Conservation (phyloP, 768 basidiomycete genomes). For the Kwoniella europaea region DNA sequence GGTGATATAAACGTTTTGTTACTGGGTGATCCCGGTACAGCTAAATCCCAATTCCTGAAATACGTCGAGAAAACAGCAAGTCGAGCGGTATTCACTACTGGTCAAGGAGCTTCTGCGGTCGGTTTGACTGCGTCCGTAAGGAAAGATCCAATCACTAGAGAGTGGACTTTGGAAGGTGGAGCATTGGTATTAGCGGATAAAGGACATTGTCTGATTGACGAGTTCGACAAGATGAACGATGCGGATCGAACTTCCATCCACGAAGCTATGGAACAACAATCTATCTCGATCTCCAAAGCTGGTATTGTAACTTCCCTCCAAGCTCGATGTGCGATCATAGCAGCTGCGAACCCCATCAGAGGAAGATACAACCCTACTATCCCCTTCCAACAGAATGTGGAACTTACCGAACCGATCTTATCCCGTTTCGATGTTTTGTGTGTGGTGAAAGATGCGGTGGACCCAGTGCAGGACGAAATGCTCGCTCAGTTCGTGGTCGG, state of each 20-base stretch:
- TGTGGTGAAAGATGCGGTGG: constrained; percentile 96
- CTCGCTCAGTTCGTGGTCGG: constrained; percentile 98
- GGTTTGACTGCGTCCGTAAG: constrained; percentile 99
- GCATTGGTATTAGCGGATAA: constrained; percentile 98
- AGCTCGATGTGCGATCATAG: constrained; percentile 95
- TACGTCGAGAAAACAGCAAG: constrained; percentile 99
- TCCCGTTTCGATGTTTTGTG: constrained; percentile 98
- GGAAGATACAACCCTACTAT: constrained; percentile 98
- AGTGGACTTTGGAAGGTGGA: constrained; percentile 99
- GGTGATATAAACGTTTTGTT: constrained; percentile 97
- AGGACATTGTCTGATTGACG: constrained; percentile 96
- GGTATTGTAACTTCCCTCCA: constrained; percentile 98
- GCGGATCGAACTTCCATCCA: constrained; percentile 96
- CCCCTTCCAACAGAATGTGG: constrained; percentile 97
- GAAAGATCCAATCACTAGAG: constrained; percentile 93
- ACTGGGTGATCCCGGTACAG: constrained; percentile 97
- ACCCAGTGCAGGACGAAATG: constrained; percentile 95
- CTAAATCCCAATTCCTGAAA: constrained; percentile 98
- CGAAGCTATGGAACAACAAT: constrained; percentile 99
- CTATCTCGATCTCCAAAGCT: constrained; percentile 98
- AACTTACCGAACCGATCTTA: constrained; percentile 95
- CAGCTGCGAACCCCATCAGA: constrained; percentile 95
- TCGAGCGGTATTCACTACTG: constrained; percentile 95
- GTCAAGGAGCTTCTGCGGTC: constrained; percentile 96
- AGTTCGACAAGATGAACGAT: constrained; percentile 99